Evolutionary conservation across 176 grass and related monocot species (phyloP), one percentile per base, ranked within the genome.

Genomic region (Oryza meyeriana): DNA sequence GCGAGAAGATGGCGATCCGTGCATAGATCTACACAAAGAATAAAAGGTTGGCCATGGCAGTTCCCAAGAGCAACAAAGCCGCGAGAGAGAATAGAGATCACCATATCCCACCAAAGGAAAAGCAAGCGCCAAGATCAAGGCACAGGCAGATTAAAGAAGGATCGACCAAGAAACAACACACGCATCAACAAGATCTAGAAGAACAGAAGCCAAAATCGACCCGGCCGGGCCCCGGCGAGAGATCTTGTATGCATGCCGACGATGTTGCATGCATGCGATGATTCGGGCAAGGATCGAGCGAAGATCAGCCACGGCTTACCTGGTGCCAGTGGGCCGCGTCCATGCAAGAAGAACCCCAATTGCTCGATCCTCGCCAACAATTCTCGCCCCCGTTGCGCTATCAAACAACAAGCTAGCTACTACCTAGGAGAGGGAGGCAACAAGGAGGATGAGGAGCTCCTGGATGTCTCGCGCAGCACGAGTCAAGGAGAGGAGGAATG

Each of bases 251-350:
- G 32, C 82, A 71, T 71, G 40, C 52, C 40, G 29, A 4, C 13
- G 40, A 74, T 50, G 31, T 39, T 17, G 34, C 24, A 12, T 29
- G 34, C 24, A 12, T 29, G 28, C 38, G 14, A 64, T n/a, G 68
- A 57, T 78, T 76, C 57, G 55, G 85, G 72, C 52, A n/a, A 69
- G 57, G 41, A 35, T 68, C 22, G 24, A 72, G 40, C 64, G 74
- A 41, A 47, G 76, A 74, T 31, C 14, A 82, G 52, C 30, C 55
- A 11, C 50, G 8, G 50, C n/a, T 59, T 79, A 93, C 92, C 91
- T 97, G 94, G 47, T 84, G 87, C 94, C 94, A 97, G 81, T 88
- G 91, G 50, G 89, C 85, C 17, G 94, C 77, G 77, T 97, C 94
- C 94, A 97, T 97, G 82, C 89, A 92, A 88, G 72, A 74, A 90